phyloP scores from a whole-genome alignment of 1,284 basidiomycete genomes.

The Cutaneotrichosporon spelunceum region DNA sequence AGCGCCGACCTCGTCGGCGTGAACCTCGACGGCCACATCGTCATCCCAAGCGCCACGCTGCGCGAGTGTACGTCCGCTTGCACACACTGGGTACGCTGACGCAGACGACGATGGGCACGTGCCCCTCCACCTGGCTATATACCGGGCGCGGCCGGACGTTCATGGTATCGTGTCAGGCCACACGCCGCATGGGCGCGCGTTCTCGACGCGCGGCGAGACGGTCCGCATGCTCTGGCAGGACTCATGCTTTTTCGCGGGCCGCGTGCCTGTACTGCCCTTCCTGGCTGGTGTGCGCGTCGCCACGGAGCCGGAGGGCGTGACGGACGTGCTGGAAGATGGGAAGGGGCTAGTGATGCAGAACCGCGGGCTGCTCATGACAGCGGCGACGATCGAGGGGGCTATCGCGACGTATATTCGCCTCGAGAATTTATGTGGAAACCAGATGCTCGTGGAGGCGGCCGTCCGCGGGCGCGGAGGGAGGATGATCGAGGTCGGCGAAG shows the following conservation, averaged over 20 bases:
- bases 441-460: conserved; percentile 31
- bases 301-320: conserved; percentile 17
- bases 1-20: conserved; percentile 27
- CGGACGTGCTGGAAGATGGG: conserved; percentile 13
- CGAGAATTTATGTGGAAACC: conserved; percentile 29
- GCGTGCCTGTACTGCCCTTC: conserved; percentile 26
- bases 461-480: conserved; percentile 26
- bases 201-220: conserved; percentile 21
- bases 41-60: conserved; percentile 11
- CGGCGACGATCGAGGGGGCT: conserved; percentile 31
- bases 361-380: conserved; percentile 28
- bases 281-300: conserved; percentile 9
- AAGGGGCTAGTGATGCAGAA: conserved; percentile 30
- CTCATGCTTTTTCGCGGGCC: conserved; percentile 30
- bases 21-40: conserved; percentile 7
- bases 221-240: conserved; percentile 34
- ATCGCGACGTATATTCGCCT: conserved; percentile 30
- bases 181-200: conserved; percentile 29
- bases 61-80: conserved; percentile 16
- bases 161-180: conserved; percentile 27
- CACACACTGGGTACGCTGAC: background rate
- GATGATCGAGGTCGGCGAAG: conserved; percentile 27
- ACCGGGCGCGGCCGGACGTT: conserved; percentile 26
- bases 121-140: conserved; percentile 30
- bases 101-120: conserved; percentile 27